Evolutionary conservation across 2,329 filamentous ascomycete species (phyloP), one percentile per base, ranked within the genome.

Genomic region (Trichoderma koningiopsis): DNA sequence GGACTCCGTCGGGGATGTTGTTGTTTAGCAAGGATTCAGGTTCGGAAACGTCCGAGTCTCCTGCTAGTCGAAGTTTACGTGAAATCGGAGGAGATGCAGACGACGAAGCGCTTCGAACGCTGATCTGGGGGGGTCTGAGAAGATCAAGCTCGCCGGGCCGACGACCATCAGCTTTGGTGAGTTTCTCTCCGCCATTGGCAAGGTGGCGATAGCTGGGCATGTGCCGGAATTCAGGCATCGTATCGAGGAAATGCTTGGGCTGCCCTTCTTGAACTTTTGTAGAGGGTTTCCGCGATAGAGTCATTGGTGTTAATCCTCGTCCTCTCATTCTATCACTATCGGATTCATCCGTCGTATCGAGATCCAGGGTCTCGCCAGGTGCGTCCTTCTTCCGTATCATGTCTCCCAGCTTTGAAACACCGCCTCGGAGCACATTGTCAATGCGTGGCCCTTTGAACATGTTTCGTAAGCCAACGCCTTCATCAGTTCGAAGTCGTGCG

Each of bases 381-480:
- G 72, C 77, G 11, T 88, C 86, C 70, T 83, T 87, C 72, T 83
- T 85, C 85, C 87, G 88, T 27, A 89, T 72, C 64, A 89, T 80
- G 62, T 88, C 87, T 35, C 86, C 83, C 16, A 89, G 77, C 73
- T 84, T 87, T 31, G 85, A 87, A 6, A 88, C 85, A 29, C 87
- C 81, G 7, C 83, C 87, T 31, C 86, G 85, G 56, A 96, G 87
- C 35, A 93, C 85, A 35, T 88, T 91, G 71, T 93, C 92, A 71
- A 95, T 89, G 68, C 91, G 86, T 61, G 89, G 87, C 3, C 89
- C 90, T 80, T 93, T 95, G 80, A 97, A 91, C 59, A 97, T 90
- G 7, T 91, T 89, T 53, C 90, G 88, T 19, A 81, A 61, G 16
- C 79, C 76, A 53, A 76, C 68, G 19, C 63, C 69, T 49, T 81